A percentile compares a stretch with the other conserved stretches of the same genome.
Evolutionary conservation across 2,329 filamentous ascomycete species (phyloP).

Genomic region (Paecilomyces dactylethromorphus): DNA sequence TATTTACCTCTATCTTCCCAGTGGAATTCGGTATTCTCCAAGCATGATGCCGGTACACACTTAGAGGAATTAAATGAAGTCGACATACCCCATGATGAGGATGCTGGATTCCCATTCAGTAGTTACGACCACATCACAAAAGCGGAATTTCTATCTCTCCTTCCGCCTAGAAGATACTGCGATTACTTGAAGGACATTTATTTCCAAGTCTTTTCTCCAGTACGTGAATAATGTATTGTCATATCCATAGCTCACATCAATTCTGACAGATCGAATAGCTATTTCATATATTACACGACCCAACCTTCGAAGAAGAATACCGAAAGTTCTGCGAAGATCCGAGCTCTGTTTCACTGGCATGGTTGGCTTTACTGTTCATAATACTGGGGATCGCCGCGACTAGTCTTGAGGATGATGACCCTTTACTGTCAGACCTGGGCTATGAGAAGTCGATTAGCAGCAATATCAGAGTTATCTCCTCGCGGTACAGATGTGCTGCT

Average conservation of each 20-base stretch:
- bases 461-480: conserved; percentile 30
- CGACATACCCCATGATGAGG: conserved; percentile 23
- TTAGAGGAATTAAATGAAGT: conserved; percentile 15
- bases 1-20: conserved; percentile 27
- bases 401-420: conserved; percentile 29
- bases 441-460: conserved; percentile 28
- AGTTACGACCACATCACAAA: conserved; percentile 17
- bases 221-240: conserved; percentile 12
- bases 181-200: conserved; percentile 30
- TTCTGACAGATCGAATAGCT: conserved; percentile 11
- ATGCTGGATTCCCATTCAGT: conserved; percentile 25
- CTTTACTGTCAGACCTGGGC: conserved; percentile 29
- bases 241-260: background rate
- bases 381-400: conserved; percentile 33
- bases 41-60: conserved; percentile 17
- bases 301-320: conserved; percentile 35
- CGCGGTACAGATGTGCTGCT: conserved; percentile 30
- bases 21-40: conserved; percentile 23
- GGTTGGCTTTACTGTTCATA: conserved; percentile 34
- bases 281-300: conserved; percentile 37
- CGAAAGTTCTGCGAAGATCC: conserved; percentile 30
- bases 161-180: conserved; percentile 30
- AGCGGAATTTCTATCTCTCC: conserved; percentile 22
- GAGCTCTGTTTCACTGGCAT: conserved; percentile 27
- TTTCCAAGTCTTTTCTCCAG: conserved; percentile 32